Base-by-base conservation (phyloP, 257 asterid genomes). In the Perilla frutescens region DNA sequence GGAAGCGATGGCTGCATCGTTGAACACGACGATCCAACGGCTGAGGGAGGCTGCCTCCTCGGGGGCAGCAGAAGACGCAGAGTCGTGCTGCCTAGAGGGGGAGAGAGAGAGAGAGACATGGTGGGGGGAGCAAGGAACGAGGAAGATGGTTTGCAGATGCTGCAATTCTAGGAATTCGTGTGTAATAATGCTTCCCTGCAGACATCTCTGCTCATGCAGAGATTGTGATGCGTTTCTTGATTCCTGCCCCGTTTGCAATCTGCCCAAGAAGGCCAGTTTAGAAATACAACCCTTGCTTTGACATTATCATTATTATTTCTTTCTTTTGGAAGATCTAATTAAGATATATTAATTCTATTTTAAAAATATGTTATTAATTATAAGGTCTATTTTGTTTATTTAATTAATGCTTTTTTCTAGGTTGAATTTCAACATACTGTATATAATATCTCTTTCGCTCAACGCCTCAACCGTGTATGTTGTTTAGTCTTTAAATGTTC, bases 191-290 rank as follows among this genome's bases (percentile, higher is more conserved):
- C 66, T 94, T 47, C 97, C 97, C 0, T 94, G 97, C 61, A 81
- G 97, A 65, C 98, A 94, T 75, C 85, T 94, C 0, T 88, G 90
- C 39, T 80, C 84, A 4, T 94, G 98, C 86, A 73, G 70, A 43
- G 70, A 60, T 44, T 94, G 97, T 60, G 96, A 79, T 10, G 80
- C 84, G 34, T 79, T 88, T 62, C 81, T 91, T 65, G 63, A 76
- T 77, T 81, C 75, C 15, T 94, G 98, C 65, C 98, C 98, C 0
- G 76, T 91, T 9, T 94, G 98, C 81, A 80, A 79, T 26, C 44
- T 62, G 68, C 73, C 60, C 0, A 91, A 93, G 79, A 84, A 85
- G 72, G 89, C 84, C n/a, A 80, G 71, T 69, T 80, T 93, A 43
- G 87, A 89, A 65, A 95, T 20, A 20, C 26, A 20, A 20, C 26